Conservation (phyloP, 352 stramenopile species). For the Phytopythium boreale region DNA sequence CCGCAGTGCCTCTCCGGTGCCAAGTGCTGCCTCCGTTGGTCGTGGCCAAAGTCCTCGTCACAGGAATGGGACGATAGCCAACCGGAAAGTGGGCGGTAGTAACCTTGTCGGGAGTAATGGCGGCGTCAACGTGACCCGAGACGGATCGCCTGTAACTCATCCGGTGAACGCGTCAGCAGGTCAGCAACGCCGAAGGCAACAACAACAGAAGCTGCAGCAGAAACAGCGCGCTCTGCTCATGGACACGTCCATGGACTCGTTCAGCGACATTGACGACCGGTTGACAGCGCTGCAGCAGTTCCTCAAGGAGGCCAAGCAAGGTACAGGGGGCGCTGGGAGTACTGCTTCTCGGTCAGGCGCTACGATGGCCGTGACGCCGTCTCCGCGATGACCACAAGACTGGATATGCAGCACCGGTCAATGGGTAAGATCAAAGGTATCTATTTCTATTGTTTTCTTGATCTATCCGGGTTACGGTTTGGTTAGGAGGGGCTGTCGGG, state of each 20-base stretch:
- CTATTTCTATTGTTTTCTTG: constrained; percentile 4
- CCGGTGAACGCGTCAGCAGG: not conserved
- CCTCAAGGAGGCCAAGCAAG: constrained; percentile 75
- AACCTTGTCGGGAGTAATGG: no score
- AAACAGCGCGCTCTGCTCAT: constrained; percentile 31
- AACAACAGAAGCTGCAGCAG: constrained; percentile 11
- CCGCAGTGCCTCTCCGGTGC: not conserved
- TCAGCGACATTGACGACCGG: constrained; percentile 85
- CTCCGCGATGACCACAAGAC: not conserved
- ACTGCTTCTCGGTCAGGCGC: not conserved
- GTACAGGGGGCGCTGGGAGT: constrained; percentile 7
- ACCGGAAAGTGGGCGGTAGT: not conserved
- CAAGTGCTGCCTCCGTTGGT: not conserved
- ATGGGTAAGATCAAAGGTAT: constrained; percentile 2
- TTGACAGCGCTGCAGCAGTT: constrained; percentile 81
- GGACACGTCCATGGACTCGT: constrained; percentile 71
- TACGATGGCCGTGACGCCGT: not conserved
- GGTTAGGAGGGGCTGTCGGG: not conserved
- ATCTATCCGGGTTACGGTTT: not conserved
- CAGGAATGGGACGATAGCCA: not conserved
- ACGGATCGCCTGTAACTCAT: not conserved
- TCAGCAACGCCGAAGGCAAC: constrained; percentile 11
- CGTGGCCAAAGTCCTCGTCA: not conserved
- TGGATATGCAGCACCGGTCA: no score
- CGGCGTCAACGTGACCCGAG: not conserved